These are phyloP conservation scores for Somion occarium DNA, from an alignment of 1,284 basidiomycete genomes.

Conservation along the genomic window DNA sequence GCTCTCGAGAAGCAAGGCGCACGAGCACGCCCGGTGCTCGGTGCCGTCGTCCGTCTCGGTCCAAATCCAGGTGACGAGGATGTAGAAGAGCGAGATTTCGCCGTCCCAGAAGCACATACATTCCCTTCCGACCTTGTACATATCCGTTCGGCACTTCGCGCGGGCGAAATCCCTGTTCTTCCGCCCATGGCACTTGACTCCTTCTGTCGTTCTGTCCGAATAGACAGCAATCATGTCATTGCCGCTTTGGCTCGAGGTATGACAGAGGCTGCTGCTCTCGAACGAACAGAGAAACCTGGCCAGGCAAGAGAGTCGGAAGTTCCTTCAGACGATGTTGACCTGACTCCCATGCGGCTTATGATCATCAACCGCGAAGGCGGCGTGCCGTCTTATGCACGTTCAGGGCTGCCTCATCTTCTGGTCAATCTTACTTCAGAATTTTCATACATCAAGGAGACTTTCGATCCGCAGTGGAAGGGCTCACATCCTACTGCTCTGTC, in stretches of 20 bases:
- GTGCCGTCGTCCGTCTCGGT: slow-evolving; percentile 81
- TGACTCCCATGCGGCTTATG: slow-evolving; percentile 92
- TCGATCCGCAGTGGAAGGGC: slow-evolving; percentile 71
- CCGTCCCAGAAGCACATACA: slow-evolving; percentile 70
- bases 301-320: slow-evolving; percentile 22
- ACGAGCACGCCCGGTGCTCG: slow-evolving; percentile 81
- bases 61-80: slow-evolving; percentile 58
- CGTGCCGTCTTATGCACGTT: slow-evolving; percentile 94
- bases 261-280: slow-evolving; percentile 56
- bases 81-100: slow-evolving; percentile 25
- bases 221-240: slow-evolving; percentile 90
- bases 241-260: slow-evolving; percentile 87
- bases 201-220: slow-evolving; percentile 80
- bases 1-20: slow-evolving; percentile 84
- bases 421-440: slow-evolving; percentile 93
- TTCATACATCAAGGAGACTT: slow-evolving; percentile 83
- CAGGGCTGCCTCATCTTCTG: slow-evolving; percentile 91
- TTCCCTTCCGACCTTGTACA: slow-evolving; percentile 73
- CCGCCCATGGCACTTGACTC: slow-evolving; percentile 93
- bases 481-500: slow-evolving; percentile 84
- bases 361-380: slow-evolving; percentile 98
- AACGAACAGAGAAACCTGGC: slow-evolving; percentile 22
- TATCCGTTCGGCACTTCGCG: slow-evolving; percentile 83
- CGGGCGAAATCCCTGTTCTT: slow-evolving; percentile 95
- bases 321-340: slow-evolving; percentile 49